These are phyloP conservation scores for Heritiera fomes DNA, from an alignment of 345 rosid species.

Conservation along the genomic window DNA sequence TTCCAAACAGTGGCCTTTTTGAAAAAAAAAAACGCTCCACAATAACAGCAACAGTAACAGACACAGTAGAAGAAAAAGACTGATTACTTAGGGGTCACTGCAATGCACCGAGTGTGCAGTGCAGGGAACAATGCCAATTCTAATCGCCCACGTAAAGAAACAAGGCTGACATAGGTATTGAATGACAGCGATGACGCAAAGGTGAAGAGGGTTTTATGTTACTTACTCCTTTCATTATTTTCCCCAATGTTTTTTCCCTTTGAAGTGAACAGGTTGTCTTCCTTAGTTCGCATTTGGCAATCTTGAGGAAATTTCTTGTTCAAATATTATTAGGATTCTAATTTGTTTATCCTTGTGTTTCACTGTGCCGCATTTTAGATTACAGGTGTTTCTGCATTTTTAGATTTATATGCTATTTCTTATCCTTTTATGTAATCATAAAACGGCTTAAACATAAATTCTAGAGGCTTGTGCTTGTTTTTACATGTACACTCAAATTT, in stretches of 20 bases:
- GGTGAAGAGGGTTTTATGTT: constrained; percentile 44
- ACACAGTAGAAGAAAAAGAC: background rate
- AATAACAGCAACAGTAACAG: no score
- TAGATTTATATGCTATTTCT: background rate
- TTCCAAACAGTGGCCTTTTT: no score
- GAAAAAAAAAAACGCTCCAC: no score
- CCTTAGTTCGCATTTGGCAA: background rate
- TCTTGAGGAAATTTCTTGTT: background rate
- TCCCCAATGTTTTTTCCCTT: background rate
- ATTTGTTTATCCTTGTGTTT: background rate
- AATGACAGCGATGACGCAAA: constrained; percentile 70
- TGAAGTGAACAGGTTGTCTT: background rate
- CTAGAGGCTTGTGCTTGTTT: background rate
- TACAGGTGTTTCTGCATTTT: background rate
- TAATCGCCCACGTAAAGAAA: constrained; percentile 91
- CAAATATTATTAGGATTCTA: background rate
- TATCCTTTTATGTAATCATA: background rate
- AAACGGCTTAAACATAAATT: no score
- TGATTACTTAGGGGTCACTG: constrained; percentile 40
- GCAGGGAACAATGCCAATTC: constrained; percentile 86
- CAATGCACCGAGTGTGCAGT: constrained; percentile 99
- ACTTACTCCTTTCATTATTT: background rate
- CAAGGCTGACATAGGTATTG: constrained; percentile 87
- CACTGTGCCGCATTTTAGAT: background rate
- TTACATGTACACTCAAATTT: background rate